Evolutionary conservation across 2,329 filamentous ascomycete species (phyloP), one percentile per base, ranked within the genome.

Genomic region (Lasiodiplodia sp.): DNA sequence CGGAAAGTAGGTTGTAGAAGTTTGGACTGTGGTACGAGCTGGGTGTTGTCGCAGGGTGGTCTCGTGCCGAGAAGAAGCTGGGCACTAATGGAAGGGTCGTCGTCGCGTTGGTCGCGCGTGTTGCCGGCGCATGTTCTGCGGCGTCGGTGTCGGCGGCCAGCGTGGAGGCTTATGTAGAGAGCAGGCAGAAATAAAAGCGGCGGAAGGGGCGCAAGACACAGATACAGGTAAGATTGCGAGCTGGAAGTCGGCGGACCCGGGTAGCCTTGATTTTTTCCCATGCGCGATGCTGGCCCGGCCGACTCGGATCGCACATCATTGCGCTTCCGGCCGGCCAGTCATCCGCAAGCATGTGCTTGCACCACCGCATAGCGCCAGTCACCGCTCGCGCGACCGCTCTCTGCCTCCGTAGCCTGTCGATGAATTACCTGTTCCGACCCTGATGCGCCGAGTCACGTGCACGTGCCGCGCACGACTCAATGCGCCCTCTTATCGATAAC

Each of bases 41-140:
- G 44, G 55, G 18, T 25, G 28, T 44, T 40, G 65, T 58, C 53
- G 52, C 55, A 58, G 65, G 23, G 21, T 38, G 52, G 64, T 67
- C 65, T 67, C 44, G 65, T 67, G 65, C 44, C 44, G 14, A 21
- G 28, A 44, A 44, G n/a, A 40, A 37, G 55, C 31, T 34, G 31
- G 34, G 31, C 53, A 64, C 60, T 64, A 67, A 47, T 31, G 44
- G 65, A 52, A 31, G 55, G 28, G 47, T 64, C 28, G 60, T 64
- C 44, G 60, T 64, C 58, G 40, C 58, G 58, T 60, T 67, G 55
- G 65, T 18, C 11, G 55, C 40, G 65, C 65, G 55, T 37, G 40
- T 44, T 37, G 65, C 65, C 47, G 55, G 31, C 56, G 65, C 65
- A 67, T 67, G 21, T 67, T 67, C 65, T 67, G 65, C 14, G 7